Base-by-base conservation (phyloP, 768 basidiomycete species). In the Agaricus sinodeliciosus region DNA sequence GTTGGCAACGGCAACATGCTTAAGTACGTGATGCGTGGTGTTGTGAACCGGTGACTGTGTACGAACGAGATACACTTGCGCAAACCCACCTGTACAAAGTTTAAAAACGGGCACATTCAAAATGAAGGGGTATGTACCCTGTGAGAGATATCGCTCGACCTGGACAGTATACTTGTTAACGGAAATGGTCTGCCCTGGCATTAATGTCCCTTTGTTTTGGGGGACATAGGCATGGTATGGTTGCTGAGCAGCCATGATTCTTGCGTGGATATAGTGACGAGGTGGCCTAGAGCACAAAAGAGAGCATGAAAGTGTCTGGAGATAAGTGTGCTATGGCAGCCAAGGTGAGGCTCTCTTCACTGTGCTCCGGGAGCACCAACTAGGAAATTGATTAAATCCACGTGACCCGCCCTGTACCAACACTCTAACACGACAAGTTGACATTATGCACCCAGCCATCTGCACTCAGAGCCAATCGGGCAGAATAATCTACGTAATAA, bases 1-100 rank as follows among this genome's bases (percentile, higher is more conserved):
- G 65, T 86, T 90, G 22, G 90, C 78, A 42, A 97, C 94, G 18
- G 90, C 94, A 56, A 99, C 94, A 43, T 94, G 83, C 69, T 99
- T 99, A 58, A 99, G 81, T 60, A 98, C 96, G 77, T 99, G 96
- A 61, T 87, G 89, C 18, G 88, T 92, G 28, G 91, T 94, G 61
- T 88, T 90, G 67, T 87, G 87, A 42, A 99, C 87, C 3, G 93
- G 91, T 31, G 81, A 76, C 13, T 86, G 77, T 4, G 94, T 94
- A 55, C 84, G 76, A 45, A 97, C 94, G 56, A 99, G 83, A 70
- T 99, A 99, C 37, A 99, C 95, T 72, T 97, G 90, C 6, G 96
- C 94, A 68, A 96, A 99, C 15, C 96, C 96, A 70, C 96, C 94
- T 96, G 63, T 16, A 22, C 34, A 43, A 50, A 43, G 42, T 43